phyloP scores from a whole-genome alignment of 345 rosid genomes.

The Citrus mangshanensis region DNA sequence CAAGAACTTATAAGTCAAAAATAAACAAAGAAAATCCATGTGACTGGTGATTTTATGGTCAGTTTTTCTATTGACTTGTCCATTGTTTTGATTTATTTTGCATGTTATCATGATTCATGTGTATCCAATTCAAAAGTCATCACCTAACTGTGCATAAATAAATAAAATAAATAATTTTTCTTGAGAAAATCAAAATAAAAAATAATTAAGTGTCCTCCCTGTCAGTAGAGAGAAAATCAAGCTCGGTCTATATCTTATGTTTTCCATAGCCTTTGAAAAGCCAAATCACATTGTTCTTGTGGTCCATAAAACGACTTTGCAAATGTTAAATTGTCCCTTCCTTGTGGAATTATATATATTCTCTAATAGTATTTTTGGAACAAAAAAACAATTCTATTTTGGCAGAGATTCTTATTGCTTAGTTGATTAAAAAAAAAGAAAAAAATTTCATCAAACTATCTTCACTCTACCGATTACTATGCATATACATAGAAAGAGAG shows the following conservation, averaged over 20 bases:
- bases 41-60: background rate
- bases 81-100: background rate
- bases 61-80: background rate
- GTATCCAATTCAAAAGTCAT: background rate
- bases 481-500: no score
- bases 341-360: background rate
- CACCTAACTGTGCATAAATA: background rate
- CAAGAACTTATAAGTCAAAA: background rate
- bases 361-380: background rate
- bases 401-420: background rate
- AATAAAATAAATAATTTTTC: no score
- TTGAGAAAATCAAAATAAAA: background rate
- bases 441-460: background rate
- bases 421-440: background rate
- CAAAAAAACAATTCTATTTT: background rate
- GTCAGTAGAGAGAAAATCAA: background rate
- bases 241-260: background rate
- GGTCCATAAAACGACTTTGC: no score
- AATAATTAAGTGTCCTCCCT: background rate
- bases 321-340: background rate
- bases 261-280: background rate
- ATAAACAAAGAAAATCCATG: background rate
- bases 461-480: no score
- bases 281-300: no score
- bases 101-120: background rate